Evolutionary conservation across 768 basidiomycete genomes (phyloP).

Genomic region (Xerocomellus chrysenteron): DNA sequence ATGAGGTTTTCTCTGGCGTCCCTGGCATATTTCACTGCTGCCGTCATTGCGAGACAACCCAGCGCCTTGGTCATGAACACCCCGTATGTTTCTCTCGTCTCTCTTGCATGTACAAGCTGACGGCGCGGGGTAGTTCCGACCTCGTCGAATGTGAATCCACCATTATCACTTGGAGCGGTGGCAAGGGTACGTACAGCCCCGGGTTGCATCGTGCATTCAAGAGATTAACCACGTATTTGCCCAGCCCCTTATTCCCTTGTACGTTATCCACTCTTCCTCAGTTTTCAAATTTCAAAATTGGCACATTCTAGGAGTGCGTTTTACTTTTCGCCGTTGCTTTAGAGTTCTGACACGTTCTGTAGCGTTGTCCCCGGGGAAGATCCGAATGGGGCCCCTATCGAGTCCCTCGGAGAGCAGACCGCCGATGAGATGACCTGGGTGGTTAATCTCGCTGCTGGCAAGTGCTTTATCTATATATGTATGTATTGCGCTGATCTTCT

Average conservation of each 20-base stretch:
- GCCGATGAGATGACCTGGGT: neutral
- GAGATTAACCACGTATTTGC: neutral
- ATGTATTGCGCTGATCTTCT: neutral
- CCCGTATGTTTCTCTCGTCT: neutral
- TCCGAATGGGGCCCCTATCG: neutral
- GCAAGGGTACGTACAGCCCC: neutral
- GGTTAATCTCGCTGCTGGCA: slow-evolving; percentile 4
- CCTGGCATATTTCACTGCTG: neutral
- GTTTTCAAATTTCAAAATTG: neutral
- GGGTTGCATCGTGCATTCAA: no score
- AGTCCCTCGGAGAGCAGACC: neutral
- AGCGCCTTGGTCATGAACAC: neutral
- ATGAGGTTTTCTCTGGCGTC: neutral
- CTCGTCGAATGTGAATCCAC: neutral
- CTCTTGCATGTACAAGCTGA: neutral
- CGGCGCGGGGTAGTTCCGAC: neutral
- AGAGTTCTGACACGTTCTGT: neutral
- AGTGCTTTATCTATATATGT: neutral
- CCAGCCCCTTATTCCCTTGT: slow-evolving; percentile 54
- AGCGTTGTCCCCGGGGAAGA: neutral
- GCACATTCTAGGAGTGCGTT: slow-evolving; percentile 23
- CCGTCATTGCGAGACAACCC: neutral
- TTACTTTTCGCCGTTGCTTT: neutral
- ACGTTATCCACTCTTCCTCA: slow-evolving; percentile 22
- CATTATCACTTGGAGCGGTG: neutral